A percentile compares a stretch with the other conserved stretches of the same genome.
phyloP scores from a whole-genome alignment of 2,329 filamentous ascomycete genomes.

The Bisporella sp. region DNA sequence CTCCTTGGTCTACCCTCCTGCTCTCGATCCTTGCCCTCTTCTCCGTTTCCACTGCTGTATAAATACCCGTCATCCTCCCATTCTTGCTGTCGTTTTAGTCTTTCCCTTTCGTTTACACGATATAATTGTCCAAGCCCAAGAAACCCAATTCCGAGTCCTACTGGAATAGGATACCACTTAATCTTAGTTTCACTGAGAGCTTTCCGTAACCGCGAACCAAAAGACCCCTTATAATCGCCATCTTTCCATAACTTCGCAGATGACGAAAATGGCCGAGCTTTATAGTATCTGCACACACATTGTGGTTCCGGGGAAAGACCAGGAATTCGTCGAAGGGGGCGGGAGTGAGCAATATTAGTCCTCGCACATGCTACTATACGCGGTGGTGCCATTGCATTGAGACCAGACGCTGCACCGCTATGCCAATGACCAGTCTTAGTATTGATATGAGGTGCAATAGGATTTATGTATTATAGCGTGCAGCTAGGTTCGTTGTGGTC shows the following conservation, averaged over 20 bases:
- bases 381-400: constrained; percentile 10
- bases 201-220: constrained; percentile 39
- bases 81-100: constrained; percentile 27
- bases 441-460: too few relatives aligned
- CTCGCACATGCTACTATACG: constrained; percentile 9
- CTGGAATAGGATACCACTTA: constrained; percentile 67
- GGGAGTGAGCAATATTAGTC: constrained; percentile 6
- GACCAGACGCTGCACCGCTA: neutral
- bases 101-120: constrained; percentile 46
- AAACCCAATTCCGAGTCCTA: constrained; percentile 61
- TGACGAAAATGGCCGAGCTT: constrained; percentile 21
- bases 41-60: constrained; percentile 18
- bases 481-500: too few relatives aligned
- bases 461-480: too few relatives aligned
- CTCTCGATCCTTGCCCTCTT: constrained; percentile 32
- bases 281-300: constrained; percentile 10
- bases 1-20: constrained; percentile 35
- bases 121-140: constrained; percentile 60
- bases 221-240: constrained; percentile 24
- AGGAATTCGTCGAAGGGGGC: neutral
- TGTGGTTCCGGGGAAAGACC: neutral
- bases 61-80: constrained; percentile 29
- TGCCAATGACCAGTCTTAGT: too few relatives aligned
- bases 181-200: constrained; percentile 57
- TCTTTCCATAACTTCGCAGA: constrained; percentile 18